Evolutionary conservation across 2,329 filamentous ascomycete species (phyloP).

Genomic region (Chaetomiaceae sp.): DNA sequence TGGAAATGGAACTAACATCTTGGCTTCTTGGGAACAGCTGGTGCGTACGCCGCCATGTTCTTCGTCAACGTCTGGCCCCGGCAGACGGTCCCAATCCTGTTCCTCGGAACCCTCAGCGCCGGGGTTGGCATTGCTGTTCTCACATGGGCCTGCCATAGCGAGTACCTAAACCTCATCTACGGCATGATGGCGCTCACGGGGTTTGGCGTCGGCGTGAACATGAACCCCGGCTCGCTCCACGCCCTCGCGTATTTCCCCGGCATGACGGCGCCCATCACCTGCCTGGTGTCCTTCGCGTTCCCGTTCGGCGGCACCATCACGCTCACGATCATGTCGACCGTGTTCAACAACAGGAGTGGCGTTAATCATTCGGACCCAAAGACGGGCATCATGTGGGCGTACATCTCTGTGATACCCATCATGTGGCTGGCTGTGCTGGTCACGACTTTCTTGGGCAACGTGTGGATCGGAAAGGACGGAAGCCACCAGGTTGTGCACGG

Average conservation of each 20-base stretch:
- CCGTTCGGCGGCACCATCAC: constrained; percentile 62
- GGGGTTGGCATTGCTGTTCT: constrained; percentile 55
- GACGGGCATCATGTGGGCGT: constrained; percentile 61
- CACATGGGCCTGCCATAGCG: constrained; percentile 49
- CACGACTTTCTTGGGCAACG: constrained; percentile 32
- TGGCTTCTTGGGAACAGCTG: constrained; percentile 36
- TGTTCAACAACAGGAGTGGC: constrained; percentile 57
- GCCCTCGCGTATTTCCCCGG: constrained; percentile 57
- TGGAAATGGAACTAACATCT: not conserved
- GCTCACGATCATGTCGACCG: constrained; percentile 62
- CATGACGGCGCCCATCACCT: constrained; percentile 54
- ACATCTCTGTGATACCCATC: constrained; percentile 57
- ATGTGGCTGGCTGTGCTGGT: constrained; percentile 38
- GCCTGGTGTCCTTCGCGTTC: constrained; percentile 53
- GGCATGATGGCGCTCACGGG: constrained; percentile 64
- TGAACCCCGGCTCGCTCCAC: constrained; percentile 59
- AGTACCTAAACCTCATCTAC: constrained; percentile 48
- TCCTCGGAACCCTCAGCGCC: constrained; percentile 52
- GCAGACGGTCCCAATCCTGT: constrained; percentile 56
- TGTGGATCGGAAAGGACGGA: constrained; percentile 29
- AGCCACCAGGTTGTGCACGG: constrained; percentile 26
- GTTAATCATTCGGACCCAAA: constrained; percentile 15
- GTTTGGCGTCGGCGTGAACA: constrained; percentile 57
- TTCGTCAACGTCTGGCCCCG: constrained; percentile 57
- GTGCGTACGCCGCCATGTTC: constrained; percentile 54